These are phyloP conservation scores for Fennellomyces sp. DNA, from an alignment of 371 early-diverging fungal genomes.

Conservation along the genomic window DNA sequence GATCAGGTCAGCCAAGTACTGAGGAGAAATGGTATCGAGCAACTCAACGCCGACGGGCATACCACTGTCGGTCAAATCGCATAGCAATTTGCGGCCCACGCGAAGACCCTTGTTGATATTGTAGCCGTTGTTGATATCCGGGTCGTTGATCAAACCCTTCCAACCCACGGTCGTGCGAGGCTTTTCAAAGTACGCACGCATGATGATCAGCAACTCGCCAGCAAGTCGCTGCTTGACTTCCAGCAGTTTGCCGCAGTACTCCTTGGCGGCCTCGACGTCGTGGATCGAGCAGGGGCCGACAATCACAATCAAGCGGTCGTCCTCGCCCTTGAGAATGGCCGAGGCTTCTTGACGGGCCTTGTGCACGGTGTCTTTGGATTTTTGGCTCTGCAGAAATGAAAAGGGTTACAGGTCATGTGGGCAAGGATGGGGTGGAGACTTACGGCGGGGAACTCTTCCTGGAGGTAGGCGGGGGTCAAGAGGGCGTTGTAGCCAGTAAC, in stretches of 20 bases:
- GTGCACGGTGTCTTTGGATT: conserved; percentile 52
- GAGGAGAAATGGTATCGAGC: conserved; percentile 93
- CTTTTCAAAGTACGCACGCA: conserved; percentile 96
- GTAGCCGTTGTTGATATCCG: conserved; percentile 81
- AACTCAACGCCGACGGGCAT: conserved; percentile 90
- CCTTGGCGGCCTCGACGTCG: conserved; percentile 82
- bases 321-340: conserved; percentile 77
- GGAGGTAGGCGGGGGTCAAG: conserved; percentile 60
- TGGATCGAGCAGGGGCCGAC: conserved; percentile 97
- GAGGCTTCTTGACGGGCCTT: conserved; percentile 65
- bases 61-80: conserved; percentile 76
- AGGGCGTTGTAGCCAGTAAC: conserved; percentile 66
- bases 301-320: conserved; percentile 85
- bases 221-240: conserved; percentile 55
- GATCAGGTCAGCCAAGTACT: conserved; percentile 90
- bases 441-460: conserved; percentile 66
- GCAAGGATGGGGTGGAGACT: too few relatives aligned
- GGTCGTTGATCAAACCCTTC: conserved; percentile 95
- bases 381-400: conserved; percentile 16
- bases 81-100: conserved; percentile 80
- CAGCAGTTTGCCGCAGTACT: conserved; percentile 68
- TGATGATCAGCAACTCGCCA: conserved; percentile 79
- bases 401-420: conserved; percentile 7
- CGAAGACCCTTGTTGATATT: conserved; percentile 91
- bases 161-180: conserved; percentile 95